phyloP scores from a whole-genome alignment of 345 rosid species.

The Chamaenerion angustifolium region DNA sequence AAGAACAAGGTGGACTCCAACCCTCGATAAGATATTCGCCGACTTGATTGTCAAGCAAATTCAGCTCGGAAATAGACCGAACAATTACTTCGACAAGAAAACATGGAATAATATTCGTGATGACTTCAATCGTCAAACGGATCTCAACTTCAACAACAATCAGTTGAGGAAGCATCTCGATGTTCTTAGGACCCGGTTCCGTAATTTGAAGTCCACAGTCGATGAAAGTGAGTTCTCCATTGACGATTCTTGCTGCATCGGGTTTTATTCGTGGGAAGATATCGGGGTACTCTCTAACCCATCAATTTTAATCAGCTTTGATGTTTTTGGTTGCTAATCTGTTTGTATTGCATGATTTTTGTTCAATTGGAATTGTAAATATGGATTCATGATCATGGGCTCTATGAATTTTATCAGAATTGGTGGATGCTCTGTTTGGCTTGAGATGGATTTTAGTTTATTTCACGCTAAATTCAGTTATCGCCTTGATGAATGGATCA shows the following conservation, averaged over 20 bases:
- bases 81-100: slow-evolving; percentile 59
- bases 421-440: too few species aligned
- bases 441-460: too few species aligned
- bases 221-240: slow-evolving; percentile 37
- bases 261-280: slow-evolving; percentile 73
- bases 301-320: background rate
- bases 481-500: too few species aligned
- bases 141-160: slow-evolving; percentile 56
- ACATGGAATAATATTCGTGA: slow-evolving; percentile 53
- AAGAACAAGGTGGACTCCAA: slow-evolving; percentile 61
- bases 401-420: too few species aligned
- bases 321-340: background rate
- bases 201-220: slow-evolving; percentile 36
- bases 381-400: too few species aligned
- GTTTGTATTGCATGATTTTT: background rate
- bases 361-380: too few species aligned
- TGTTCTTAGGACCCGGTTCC: slow-evolving; percentile 60
- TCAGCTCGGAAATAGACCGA: slow-evolving; percentile 48
- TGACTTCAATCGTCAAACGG: slow-evolving; percentile 52
- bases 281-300: slow-evolving; percentile 25
- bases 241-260: slow-evolving; percentile 51
- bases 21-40: slow-evolving; percentile 51
- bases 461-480: too few species aligned
- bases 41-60: slow-evolving; percentile 72
- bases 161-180: slow-evolving; percentile 73